phyloP scores from a whole-genome alignment of 1,139 yeast species.

The Suhomyces coccinellae region DNA sequence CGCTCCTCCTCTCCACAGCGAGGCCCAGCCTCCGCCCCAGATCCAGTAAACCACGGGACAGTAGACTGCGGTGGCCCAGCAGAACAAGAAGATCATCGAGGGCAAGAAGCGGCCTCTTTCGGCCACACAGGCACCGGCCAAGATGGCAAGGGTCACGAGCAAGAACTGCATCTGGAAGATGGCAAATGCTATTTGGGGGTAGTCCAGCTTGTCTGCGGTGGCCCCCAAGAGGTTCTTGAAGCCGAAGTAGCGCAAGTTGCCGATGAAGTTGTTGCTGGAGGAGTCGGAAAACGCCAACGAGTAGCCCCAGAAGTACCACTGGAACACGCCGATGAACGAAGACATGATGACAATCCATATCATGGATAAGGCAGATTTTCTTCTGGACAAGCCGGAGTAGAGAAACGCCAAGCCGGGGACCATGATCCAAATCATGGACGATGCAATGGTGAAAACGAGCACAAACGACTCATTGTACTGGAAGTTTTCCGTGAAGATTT shows the following conservation, averaged over 20 bases:
- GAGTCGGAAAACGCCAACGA: slow-evolving; percentile 80
- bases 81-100: slow-evolving; percentile 73
- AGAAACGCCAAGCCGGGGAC: slow-evolving; percentile 92
- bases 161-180: slow-evolving; percentile 89
- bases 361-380: slow-evolving; percentile 88
- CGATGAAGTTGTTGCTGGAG: slow-evolving; percentile 81
- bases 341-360: slow-evolving; percentile 81
- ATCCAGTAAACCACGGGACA: slow-evolving; percentile 95
- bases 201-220: slow-evolving; percentile 41
- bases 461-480: slow-evolving; percentile 46
- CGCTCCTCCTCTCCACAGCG: slow-evolving; percentile 72
- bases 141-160: slow-evolving; percentile 85
- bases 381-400: slow-evolving; percentile 88
- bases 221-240: slow-evolving; percentile 68
- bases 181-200: slow-evolving; percentile 85
- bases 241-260: slow-evolving; percentile 81
- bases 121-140: slow-evolving; percentile 87
- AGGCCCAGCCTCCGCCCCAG: slow-evolving; percentile 97
- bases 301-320: slow-evolving; percentile 99
- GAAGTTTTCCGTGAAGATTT: slow-evolving; percentile 39
- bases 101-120: slow-evolving; percentile 92
- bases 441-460: slow-evolving; percentile 50
- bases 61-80: slow-evolving; percentile 90
- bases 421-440: slow-evolving; percentile 87
- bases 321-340: slow-evolving; percentile 76